These are phyloP conservation scores for Colletotrichum musae DNA, from an alignment of 2,329 filamentous ascomycete species.

Conservation along the genomic window DNA sequence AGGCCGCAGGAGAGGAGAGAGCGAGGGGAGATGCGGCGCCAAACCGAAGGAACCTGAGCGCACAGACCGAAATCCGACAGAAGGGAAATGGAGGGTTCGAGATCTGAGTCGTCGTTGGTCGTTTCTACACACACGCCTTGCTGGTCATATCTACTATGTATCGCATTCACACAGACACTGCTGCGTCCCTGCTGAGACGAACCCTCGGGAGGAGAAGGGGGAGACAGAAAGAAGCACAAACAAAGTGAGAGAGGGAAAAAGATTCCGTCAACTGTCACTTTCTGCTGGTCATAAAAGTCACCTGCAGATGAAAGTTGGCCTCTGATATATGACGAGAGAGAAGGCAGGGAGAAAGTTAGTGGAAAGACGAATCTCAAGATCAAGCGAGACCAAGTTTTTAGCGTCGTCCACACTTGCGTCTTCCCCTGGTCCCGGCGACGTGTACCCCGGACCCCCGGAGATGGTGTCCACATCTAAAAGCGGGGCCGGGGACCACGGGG, in stretches of 20 bases:
- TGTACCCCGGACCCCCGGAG: conserved; percentile 34
- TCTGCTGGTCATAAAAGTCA: conserved; percentile 2
- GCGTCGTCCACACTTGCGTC: conserved; percentile 18
- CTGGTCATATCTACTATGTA: neutral
- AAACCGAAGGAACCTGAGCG: conserved; percentile 15
- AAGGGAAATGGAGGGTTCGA: conserved; percentile 34
- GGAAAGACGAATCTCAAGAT: conserved; percentile 25
- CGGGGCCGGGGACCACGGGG: conserved; percentile 3
- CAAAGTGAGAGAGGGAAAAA: conserved; percentile 17
- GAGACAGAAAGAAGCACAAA: neutral
- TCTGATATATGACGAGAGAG: conserved; percentile 34
- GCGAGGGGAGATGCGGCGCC: conserved; percentile 16
- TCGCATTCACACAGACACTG: neutral
- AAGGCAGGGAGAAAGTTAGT: conserved; percentile 16
- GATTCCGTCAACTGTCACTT: conserved; percentile 35
- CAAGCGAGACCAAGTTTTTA: conserved; percentile 25
- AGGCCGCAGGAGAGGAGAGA: no score
- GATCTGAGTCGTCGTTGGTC: conserved; percentile 26
- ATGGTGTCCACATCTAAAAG: neutral
- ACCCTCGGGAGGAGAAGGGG: neutral
- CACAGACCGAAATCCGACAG: conserved; percentile 34
- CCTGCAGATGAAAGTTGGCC: conserved; percentile 13
- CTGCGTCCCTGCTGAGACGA: conserved; percentile 6
- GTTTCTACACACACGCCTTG: conserved; percentile 28
- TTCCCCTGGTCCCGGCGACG: conserved; percentile 35